Conservation (phyloP, 2,329 filamentous ascomycete species). For the Periglandula ipomoeae region DNA sequence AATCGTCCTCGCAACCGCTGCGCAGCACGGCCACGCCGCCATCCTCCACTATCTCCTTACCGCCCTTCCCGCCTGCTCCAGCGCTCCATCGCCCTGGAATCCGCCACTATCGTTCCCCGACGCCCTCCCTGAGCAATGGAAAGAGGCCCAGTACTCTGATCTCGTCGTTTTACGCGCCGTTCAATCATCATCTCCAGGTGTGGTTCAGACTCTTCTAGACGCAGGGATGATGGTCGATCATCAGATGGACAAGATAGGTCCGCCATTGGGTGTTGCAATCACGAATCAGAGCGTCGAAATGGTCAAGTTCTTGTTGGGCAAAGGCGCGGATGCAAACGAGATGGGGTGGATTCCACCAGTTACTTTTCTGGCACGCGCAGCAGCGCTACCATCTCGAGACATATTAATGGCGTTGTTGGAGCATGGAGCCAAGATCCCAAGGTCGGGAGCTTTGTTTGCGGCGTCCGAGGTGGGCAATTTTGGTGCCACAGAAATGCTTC, state of each 20-base stretch:
- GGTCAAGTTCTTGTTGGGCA: background rate
- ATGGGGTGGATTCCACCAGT: background rate
- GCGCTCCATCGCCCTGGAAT: background rate
- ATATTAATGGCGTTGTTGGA: background rate
- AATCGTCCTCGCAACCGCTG: constrained; percentile 1
- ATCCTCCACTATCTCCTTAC: constrained; percentile 1
- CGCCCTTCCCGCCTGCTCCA: background rate
- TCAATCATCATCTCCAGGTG: background rate
- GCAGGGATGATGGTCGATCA: background rate
- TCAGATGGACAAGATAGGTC: background rate
- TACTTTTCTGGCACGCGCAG: background rate
- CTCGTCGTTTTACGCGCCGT: background rate
- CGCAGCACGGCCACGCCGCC: background rate
- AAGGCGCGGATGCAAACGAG: background rate
- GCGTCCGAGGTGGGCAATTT: background rate
- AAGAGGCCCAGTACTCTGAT: background rate
- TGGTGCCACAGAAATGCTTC: background rate
- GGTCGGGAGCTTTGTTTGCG: background rate
- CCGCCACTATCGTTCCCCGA: background rate
- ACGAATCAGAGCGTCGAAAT: background rate
- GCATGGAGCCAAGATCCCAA: background rate
- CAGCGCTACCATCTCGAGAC: background rate
- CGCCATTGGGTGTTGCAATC: background rate
- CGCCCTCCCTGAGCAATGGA: background rate
- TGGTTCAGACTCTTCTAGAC: background rate